These are phyloP conservation scores for Dendrostoma leiphaemia DNA, from an alignment of 2,329 filamentous ascomycete genomes.

Conservation along the genomic window DNA sequence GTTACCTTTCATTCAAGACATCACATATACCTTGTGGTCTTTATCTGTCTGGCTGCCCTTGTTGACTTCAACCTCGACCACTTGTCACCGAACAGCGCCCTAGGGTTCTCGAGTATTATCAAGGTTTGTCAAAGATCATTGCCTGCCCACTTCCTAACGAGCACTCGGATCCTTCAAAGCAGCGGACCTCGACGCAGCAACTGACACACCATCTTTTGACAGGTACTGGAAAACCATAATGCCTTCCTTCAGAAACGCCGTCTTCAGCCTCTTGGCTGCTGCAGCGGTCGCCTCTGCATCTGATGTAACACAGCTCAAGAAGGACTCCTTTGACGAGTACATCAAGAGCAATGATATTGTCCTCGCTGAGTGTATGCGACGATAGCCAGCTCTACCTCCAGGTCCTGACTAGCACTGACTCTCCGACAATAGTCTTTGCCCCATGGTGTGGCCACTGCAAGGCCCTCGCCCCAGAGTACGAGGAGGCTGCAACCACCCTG, in stretches of 20 bases:
- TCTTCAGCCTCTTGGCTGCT: slow-evolving; percentile 53
- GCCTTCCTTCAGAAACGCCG: slow-evolving; percentile 47
- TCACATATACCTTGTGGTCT: slow-evolving; percentile 1
- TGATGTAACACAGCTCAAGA: slow-evolving; percentile 81
- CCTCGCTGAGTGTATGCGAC: slow-evolving; percentile 81
- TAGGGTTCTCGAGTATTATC: neutral
- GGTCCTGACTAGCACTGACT: neutral
- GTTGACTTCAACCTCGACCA: neutral
- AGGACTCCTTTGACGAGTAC: slow-evolving; percentile 84
- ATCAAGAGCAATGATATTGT: slow-evolving; percentile 83
- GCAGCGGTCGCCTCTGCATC: slow-evolving; percentile 64
- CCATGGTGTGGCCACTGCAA: slow-evolving; percentile 99
- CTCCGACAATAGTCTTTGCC: slow-evolving; percentile 68
- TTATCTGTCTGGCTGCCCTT: slow-evolving; percentile 1
- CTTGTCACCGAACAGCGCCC: no score
- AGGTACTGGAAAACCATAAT: slow-evolving; percentile 33
- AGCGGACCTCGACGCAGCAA: neutral
- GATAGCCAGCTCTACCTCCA: neutral
- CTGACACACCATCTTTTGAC: neutral
- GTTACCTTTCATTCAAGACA: slow-evolving; percentile 9
- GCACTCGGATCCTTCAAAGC: neutral
- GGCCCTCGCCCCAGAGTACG: slow-evolving; percentile 90
- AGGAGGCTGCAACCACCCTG: slow-evolving; percentile 77
- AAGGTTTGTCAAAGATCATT: slow-evolving; percentile 8
- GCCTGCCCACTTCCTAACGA: neutral